Percentiles rank a stretch among this genome's conserved stretches.
Conservation (phyloP, 2,329 filamentous ascomycete species). For the Penicillium hesseltinei region DNA sequence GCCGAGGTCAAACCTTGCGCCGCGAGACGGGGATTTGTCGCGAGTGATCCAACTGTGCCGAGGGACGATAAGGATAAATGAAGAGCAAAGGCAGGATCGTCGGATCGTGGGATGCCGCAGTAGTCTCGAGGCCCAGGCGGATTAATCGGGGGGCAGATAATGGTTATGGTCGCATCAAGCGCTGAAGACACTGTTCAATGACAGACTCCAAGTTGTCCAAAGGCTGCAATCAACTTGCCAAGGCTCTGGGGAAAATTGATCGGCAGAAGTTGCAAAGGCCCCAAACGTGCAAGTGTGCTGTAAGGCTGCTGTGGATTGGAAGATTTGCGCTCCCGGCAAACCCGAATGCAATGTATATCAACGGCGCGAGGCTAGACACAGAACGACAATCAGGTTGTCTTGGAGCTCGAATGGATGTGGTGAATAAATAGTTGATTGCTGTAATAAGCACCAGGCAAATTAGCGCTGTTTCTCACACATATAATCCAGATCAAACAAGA, state of each 20-base stretch:
- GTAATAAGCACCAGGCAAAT: not conserved
- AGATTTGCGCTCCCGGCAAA: not conserved
- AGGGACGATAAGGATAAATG: not conserved
- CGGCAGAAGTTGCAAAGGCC: not conserved
- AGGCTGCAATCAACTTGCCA: not conserved
- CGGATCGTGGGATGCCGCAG: not conserved
- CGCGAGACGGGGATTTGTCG: not conserved
- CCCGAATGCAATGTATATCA: not conserved
- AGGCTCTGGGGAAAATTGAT: not conserved
- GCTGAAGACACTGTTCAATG: not conserved
- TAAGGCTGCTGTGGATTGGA: not conserved
- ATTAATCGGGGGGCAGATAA: not conserved
- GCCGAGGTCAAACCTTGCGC: not conserved
- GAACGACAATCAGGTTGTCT: not conserved
- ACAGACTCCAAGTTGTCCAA: not conserved
- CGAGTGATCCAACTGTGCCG: not conserved
- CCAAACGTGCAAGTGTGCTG: not conserved
- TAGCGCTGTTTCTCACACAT: not conserved
- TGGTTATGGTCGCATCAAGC: not conserved
- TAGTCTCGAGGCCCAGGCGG: not conserved
- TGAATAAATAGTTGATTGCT: not conserved
- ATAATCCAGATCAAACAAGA: not conserved
- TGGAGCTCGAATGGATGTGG: not conserved
- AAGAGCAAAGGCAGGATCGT: not conserved
- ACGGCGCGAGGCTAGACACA: not conserved